These are phyloP conservation scores for Tagetes erecta DNA, from an alignment of 129 eudicot species.

Conservation along the genomic window DNA sequence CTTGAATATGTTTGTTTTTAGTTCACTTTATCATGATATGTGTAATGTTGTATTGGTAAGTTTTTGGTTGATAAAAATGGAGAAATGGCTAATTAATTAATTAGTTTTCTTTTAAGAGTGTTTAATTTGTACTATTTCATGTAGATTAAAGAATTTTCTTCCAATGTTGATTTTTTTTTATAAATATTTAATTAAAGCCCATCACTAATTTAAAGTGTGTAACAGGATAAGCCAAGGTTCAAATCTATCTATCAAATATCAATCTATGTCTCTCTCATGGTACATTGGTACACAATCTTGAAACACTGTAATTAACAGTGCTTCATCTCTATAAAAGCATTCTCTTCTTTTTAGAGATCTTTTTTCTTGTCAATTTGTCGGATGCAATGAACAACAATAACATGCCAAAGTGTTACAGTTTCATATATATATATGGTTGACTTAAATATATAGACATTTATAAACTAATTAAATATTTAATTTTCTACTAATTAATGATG, in stretches of 20 bases:
- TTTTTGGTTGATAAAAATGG: conserved; percentile 1
- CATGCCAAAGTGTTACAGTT: conserved; percentile 34
- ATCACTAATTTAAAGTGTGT: conserved; percentile 8
- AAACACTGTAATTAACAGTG: conserved; percentile 41
- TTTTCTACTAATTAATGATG: background rate
- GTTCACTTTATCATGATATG: background rate
- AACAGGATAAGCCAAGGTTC: conserved; percentile 27
- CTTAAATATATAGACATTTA: conserved; percentile 15
- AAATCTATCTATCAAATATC: conserved; percentile 18
- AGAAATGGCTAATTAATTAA: background rate
- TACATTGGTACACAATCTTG: conserved; percentile 32
- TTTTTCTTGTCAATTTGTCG: conserved; percentile 47
- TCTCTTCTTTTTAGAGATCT: conserved; percentile 43
- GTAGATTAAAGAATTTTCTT: background rate
- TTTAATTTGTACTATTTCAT: background rate
- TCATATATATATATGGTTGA: conserved; percentile 34
- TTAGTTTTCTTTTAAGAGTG: background rate
- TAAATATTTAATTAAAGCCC: background rate
- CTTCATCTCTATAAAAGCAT: conserved; percentile 33
- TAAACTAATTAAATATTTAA: background rate
- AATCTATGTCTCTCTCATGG: conserved; percentile 28
- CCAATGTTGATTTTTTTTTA: background rate
- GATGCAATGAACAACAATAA: conserved; percentile 41
- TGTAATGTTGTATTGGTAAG: background rate
- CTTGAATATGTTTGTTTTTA: background rate